These are phyloP conservation scores for Artemisia tridentata DNA, from an alignment of 129 eudicot genomes.

Conservation along the genomic window DNA sequence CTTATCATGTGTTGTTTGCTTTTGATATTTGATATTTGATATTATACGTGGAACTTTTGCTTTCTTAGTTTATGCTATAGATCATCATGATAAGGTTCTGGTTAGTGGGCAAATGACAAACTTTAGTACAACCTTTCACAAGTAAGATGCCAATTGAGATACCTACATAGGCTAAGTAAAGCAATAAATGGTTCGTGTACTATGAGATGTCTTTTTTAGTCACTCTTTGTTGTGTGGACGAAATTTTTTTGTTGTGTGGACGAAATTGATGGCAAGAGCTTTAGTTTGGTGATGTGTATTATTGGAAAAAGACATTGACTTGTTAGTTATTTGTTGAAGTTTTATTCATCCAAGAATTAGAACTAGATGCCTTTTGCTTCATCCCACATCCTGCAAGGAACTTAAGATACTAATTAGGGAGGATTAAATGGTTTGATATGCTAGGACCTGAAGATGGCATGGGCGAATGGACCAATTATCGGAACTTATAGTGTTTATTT, in stretches of 20 bases:
- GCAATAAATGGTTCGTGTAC: background rate
- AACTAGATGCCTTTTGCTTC: background rate
- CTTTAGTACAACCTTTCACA: slow-evolving; percentile 2
- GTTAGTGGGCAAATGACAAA: slow-evolving; percentile 24
- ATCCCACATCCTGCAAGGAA: background rate
- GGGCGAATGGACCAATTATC: too few relatives aligned
- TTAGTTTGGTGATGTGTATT: background rate
- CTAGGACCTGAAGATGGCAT: background rate
- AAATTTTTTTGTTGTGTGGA: slow-evolving; percentile 3
- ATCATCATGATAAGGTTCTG: slow-evolving; percentile 26
- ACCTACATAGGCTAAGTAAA: background rate
- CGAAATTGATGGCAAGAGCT: background rate
- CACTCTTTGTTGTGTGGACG: slow-evolving; percentile 2
- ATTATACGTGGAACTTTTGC: slow-evolving; percentile 25
- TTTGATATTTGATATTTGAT: slow-evolving; percentile 17
- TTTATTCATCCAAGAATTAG: background rate
- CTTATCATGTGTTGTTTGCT: slow-evolving; percentile 27
- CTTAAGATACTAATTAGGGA: background rate
- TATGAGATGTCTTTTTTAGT: background rate
- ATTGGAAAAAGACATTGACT: background rate
- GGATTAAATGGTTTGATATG: background rate
- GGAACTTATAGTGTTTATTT: too few relatives aligned
- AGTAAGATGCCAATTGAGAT: slow-evolving; percentile 2
- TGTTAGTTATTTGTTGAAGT: background rate
- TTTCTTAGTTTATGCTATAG: slow-evolving; percentile 19